Percentiles rank a stretch among this genome's conserved stretches.
These are phyloP conservation scores for Backusella parvicylindrica DNA, from an alignment of 192 early-diverging fungal genomes.

Conservation along the genomic window DNA sequence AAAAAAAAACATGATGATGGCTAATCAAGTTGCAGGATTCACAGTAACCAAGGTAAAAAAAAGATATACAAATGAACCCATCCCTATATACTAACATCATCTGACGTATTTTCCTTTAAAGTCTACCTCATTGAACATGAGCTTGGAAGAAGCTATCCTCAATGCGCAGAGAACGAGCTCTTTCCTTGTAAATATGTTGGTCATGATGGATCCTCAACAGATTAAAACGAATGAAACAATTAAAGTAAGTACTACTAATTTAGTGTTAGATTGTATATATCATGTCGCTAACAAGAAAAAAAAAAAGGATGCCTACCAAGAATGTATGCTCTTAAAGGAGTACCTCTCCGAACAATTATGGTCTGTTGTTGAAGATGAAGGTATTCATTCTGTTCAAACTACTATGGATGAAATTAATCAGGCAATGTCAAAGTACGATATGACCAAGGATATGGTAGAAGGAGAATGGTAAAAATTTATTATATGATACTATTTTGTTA, in stretches of 20 bases:
- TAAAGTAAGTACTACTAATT: background rate
- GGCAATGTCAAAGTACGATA: background rate
- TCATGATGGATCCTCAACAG: conserved; percentile 10
- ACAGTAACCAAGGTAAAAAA: background rate
- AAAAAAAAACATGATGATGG: background rate
- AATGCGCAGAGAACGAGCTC: background rate
- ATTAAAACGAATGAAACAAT: conserved; percentile 1
- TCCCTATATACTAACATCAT: background rate
- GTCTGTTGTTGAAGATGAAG: background rate
- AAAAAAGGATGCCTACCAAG: background rate
- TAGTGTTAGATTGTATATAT: too few relatives aligned
- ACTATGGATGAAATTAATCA: background rate
- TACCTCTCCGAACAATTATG: background rate
- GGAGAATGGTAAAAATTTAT: conserved; percentile 1
- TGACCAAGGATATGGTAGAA: background rate
- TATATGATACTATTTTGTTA: background rate
- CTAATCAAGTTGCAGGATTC: conserved; percentile 8
- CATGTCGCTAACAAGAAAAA: background rate
- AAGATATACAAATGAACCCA: background rate
- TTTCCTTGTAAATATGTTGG: conserved; percentile 8
- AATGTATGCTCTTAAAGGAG: background rate
- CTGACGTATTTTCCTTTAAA: background rate
- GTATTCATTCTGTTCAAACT: background rate
- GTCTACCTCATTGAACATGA: background rate
- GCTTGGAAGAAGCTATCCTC: background rate